A percentile compares a stretch with the other conserved stretches of the same genome.
Evolutionary conservation across 2,329 filamentous ascomycete genomes (phyloP).

Genomic region (Beauveria asiatica): DNA sequence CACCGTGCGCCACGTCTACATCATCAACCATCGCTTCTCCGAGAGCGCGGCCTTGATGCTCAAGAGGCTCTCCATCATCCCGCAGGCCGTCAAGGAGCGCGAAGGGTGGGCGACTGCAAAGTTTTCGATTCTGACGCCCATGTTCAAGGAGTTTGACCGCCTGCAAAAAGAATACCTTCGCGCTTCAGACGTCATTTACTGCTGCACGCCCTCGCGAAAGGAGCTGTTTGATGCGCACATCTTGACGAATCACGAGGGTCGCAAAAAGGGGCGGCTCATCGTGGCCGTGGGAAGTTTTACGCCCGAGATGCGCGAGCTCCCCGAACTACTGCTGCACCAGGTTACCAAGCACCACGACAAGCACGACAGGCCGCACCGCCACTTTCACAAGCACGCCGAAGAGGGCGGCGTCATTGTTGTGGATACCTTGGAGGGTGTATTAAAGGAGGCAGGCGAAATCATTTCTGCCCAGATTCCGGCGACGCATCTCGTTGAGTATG

Average conservation of each 20-base stretch:
- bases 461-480: constrained; percentile 67
- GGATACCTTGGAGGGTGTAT: constrained; percentile 67
- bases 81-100: constrained; percentile 34
- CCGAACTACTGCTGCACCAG: constrained; percentile 64
- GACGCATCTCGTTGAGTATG: constrained; percentile 70
- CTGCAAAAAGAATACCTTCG: constrained; percentile 63
- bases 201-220: constrained; percentile 68
- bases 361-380: constrained; percentile 36
- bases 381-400: constrained; percentile 58
- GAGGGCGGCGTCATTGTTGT: constrained; percentile 62
- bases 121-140: constrained; percentile 60
- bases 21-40: constrained; percentile 68
- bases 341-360: constrained; percentile 41
- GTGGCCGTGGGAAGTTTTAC: constrained; percentile 64
- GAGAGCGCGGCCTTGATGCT: constrained; percentile 46
- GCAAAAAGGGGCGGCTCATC: constrained; percentile 63
- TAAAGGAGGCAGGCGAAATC: constrained; percentile 81
- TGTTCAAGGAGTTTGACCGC: constrained; percentile 58
- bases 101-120: constrained; percentile 59
- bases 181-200: constrained; percentile 74
- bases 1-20: constrained; percentile 70
- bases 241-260: constrained; percentile 62
- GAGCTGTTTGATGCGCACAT: constrained; percentile 68
- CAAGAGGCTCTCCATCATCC: constrained; percentile 37
- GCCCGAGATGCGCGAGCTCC: constrained; percentile 72